These are phyloP conservation scores for Colletotrichum endophyticum DNA, from an alignment of 2,329 filamentous ascomycete genomes.

Conservation along the genomic window DNA sequence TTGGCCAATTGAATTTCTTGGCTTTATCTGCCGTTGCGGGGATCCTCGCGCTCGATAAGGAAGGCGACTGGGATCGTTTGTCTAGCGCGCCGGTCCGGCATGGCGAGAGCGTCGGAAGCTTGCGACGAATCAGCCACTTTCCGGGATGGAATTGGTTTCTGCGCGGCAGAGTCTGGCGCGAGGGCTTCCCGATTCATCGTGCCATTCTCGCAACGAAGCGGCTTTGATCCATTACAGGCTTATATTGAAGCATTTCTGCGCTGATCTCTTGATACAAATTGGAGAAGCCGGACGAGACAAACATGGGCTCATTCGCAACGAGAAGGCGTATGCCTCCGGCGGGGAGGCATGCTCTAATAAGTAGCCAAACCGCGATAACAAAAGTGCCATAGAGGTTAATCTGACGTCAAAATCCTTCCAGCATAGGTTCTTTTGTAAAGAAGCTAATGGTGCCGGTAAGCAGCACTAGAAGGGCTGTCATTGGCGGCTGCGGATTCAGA, in stretches of 20 bases:
- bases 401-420: not conserved
- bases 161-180: not conserved
- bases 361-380: not conserved
- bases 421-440: not conserved
- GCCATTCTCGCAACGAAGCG: too few relatives aligned
- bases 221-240: too few relatives aligned
- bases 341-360: too few relatives aligned
- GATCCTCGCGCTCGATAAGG: not conserved
- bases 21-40: conserved; percentile 12
- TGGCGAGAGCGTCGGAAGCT: not conserved
- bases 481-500: not conserved
- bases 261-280: fast-evolving
- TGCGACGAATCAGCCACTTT: not conserved
- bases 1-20: conserved; percentile 7
- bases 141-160: not conserved
- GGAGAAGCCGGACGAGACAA: not conserved
- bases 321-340: not conserved
- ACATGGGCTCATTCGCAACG: not conserved
- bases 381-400: not conserved
- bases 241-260: not conserved
- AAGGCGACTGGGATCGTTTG: not conserved
- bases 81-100: not conserved
- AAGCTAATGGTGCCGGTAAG: not conserved
- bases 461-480: not conserved
- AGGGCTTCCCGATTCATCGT: not conserved